phyloP scores from a whole-genome alignment of 495 filamentous ascomycete genomes.

The Saxispiralis lemnorum region DNA sequence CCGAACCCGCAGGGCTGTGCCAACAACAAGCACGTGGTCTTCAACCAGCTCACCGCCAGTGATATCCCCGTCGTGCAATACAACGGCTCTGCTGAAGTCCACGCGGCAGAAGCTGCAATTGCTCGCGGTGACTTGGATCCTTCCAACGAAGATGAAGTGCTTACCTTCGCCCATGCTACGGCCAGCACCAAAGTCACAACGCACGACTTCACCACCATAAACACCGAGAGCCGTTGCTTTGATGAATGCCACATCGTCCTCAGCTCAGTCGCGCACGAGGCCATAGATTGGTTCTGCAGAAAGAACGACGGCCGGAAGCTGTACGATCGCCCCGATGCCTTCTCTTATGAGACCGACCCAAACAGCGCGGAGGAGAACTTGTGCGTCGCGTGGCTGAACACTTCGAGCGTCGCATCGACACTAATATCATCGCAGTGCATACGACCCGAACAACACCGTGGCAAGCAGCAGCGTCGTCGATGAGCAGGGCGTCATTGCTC shows the following conservation, averaged over 20 bases:
- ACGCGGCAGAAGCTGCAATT: background rate
- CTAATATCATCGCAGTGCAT: too few relatives aligned
- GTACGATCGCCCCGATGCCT: background rate
- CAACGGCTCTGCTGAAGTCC: background rate
- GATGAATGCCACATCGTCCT: background rate
- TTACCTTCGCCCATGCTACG: too few relatives aligned
- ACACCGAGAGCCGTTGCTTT: background rate
- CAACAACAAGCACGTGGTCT: background rate
- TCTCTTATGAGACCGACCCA: background rate
- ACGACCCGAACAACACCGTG: too few relatives aligned
- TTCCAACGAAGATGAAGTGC: too few relatives aligned
- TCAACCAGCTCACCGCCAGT: background rate
- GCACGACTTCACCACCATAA: background rate
- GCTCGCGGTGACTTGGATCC: too few relatives aligned
- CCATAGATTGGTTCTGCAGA: slow-evolving; percentile 1
- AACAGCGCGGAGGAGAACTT: background rate
- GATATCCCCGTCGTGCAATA: background rate
- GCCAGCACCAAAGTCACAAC: background rate
- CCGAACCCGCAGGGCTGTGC: background rate
- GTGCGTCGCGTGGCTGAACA: background rate
- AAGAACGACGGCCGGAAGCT: background rate
- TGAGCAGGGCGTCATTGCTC: too few relatives aligned
- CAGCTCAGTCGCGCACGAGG: background rate
- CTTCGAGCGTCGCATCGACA: too few relatives aligned
- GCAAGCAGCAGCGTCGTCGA: too few relatives aligned